phyloP scores from a whole-genome alignment of 495 filamentous ascomycete species.

The Aspergillus kassunensis region DNA sequence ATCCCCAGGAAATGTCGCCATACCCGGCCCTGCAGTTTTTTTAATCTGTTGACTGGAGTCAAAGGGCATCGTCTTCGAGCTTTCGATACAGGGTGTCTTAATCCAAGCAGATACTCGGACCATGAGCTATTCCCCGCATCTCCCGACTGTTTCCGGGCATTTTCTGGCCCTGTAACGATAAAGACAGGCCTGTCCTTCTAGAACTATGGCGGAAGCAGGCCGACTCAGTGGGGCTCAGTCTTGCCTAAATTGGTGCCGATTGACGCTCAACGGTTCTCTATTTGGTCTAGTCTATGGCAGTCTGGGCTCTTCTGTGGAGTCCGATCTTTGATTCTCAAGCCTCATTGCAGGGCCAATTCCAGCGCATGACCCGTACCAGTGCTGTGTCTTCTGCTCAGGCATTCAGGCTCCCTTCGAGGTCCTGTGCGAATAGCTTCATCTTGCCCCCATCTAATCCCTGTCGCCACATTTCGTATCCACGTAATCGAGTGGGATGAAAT shows the following conservation, averaged over 20 bases:
- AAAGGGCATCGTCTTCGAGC: no score
- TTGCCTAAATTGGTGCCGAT: background rate
- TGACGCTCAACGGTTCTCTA: background rate
- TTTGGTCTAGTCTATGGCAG: background rate
- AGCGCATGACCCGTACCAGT: background rate
- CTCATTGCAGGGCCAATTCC: background rate
- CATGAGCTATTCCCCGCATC: background rate
- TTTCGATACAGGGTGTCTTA: no score
- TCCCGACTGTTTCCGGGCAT: background rate
- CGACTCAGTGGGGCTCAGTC: background rate
- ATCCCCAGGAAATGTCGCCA: slow-evolving; percentile 5
- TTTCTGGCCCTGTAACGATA: background rate
- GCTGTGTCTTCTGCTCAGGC: background rate
- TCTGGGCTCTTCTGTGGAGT: background rate
- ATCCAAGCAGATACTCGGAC: background rate
- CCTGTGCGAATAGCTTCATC: slow-evolving; percentile 6
- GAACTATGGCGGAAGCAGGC: background rate
- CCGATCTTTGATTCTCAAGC: background rate
- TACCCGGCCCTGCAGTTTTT: background rate
- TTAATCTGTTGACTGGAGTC: no score
- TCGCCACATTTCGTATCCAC: slow-evolving; percentile 7
- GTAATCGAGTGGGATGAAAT: slow-evolving; percentile 2
- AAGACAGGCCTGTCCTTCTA: background rate
- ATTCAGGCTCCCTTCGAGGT: background rate
- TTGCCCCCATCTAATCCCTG: slow-evolving; percentile 3